These are phyloP conservation scores for Suhomyces bolitotheri DNA, from an alignment of 1,139 yeast genomes.

Conservation along the genomic window DNA sequence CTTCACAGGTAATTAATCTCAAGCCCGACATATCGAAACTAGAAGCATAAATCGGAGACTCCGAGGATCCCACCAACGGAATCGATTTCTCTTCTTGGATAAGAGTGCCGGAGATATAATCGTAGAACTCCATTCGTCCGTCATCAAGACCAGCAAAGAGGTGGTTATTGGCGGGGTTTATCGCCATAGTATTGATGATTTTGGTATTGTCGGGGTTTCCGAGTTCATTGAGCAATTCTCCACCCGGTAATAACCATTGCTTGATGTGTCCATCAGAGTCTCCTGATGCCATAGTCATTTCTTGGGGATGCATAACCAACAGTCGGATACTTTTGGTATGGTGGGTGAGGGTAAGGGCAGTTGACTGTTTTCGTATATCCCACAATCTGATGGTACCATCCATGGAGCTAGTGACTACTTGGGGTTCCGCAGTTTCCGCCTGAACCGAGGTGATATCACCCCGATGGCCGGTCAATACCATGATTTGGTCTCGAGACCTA, in stretches of 20 bases:
- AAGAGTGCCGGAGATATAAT: conserved; percentile 69
- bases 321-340: conserved; percentile 83
- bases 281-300: conserved; percentile 70
- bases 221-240: conserved; percentile 57
- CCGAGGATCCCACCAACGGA: conserved; percentile 69
- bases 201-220: conserved; percentile 40
- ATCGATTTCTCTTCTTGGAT: conserved; percentile 55
- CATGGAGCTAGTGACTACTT: conserved; percentile 76
- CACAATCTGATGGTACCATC: conserved; percentile 85
- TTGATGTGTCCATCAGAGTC: conserved; percentile 79
- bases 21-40: conserved; percentile 79
- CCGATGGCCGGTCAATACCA: conserved; percentile 80
- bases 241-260: conserved; percentile 83
- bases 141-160: conserved; percentile 83
- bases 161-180: conserved; percentile 63
- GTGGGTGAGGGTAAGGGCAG: conserved; percentile 67
- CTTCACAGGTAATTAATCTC: conserved; percentile 81
- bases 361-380: conserved; percentile 58
- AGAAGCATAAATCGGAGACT: conserved; percentile 68
- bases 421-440: conserved; percentile 78
- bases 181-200: conserved; percentile 68
- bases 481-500: conserved; percentile 71
- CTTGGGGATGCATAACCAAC: conserved; percentile 67
- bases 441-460: conserved; percentile 70
- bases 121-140: conserved; percentile 76